Evolutionary conservation across 1,284 basidiomycete genomes (phyloP).

Genomic region (Tremellales sp.): DNA sequence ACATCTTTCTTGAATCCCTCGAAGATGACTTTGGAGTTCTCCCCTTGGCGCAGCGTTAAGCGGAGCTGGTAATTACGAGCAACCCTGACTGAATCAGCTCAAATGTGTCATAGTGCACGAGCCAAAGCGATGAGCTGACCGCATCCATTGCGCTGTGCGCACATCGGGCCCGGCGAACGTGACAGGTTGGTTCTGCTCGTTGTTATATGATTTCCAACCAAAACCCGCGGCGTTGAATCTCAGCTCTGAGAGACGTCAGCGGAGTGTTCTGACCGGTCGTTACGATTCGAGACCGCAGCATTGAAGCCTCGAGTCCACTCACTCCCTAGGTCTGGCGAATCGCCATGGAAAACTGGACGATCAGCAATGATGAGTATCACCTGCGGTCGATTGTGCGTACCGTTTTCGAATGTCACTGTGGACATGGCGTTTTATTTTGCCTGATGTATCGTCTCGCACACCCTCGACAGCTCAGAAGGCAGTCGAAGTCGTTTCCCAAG

Average conservation of each 20-base stretch:
- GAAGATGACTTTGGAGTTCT: slow-evolving; percentile 61
- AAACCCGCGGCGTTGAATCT: slow-evolving; percentile 82
- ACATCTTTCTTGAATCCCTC: slow-evolving; percentile 93
- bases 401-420: slow-evolving; percentile 42
- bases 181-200: slow-evolving; percentile 53
- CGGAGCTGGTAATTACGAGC: slow-evolving; percentile 88
- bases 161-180: slow-evolving; percentile 71
- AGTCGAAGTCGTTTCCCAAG: too few species aligned
- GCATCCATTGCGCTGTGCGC: slow-evolving; percentile 81
- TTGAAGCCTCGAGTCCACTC: slow-evolving; percentile 43
- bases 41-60: slow-evolving; percentile 61
- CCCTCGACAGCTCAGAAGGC: too few species aligned
- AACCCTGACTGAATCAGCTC: slow-evolving; percentile 54
- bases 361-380: background rate
- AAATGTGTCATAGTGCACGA: background rate
- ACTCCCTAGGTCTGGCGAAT: slow-evolving; percentile 75
- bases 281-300: background rate
- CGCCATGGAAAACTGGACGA: slow-evolving; percentile 63
- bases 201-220: slow-evolving; percentile 73
- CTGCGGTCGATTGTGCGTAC: slow-evolving; percentile 10
- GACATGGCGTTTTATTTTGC: too few species aligned
- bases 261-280: background rate
- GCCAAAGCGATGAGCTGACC: slow-evolving; percentile 38
- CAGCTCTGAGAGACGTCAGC: slow-evolving; percentile 59
- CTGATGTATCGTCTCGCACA: too few species aligned